Evolutionary conservation across 768 basidiomycete species (phyloP).

Genomic region (Suillus subalutaceus): DNA sequence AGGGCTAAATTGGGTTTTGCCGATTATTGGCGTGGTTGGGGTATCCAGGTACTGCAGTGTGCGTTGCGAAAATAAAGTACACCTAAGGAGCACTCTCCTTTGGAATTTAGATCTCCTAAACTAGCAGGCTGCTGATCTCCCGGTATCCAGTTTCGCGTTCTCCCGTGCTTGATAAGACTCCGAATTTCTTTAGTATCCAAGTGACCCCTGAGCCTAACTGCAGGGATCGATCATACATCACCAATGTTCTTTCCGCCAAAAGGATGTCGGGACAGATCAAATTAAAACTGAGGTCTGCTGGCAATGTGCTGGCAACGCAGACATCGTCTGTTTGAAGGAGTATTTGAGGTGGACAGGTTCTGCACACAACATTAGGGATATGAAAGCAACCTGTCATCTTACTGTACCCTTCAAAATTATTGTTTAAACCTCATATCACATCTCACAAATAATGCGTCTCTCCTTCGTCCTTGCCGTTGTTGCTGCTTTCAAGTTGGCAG

Average conservation of each 20-base stretch:
- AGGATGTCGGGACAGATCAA: too few species aligned
- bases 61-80: background rate
- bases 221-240: too few species aligned
- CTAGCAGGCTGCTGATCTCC: background rate
- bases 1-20: too few species aligned
- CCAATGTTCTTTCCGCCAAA: too few species aligned
- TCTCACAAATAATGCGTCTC: background rate
- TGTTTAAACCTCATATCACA: too few species aligned
- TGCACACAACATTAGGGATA: background rate
- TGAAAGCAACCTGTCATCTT: background rate
- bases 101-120: background rate
- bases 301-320: background rate
- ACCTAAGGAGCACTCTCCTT: background rate
- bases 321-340: background rate
- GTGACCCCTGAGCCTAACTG: too few species aligned
- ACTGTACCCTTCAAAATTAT: too few species aligned
- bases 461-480: background rate
- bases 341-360: background rate
- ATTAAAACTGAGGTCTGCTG: background rate
- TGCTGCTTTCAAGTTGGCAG: background rate
- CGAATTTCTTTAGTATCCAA: too few species aligned
- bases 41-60: too few species aligned
- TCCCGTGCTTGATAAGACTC: background rate
- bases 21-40: too few species aligned
- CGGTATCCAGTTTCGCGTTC: background rate